phyloP scores from a whole-genome alignment of 768 basidiomycete species.

The Suillus subluteus region DNA sequence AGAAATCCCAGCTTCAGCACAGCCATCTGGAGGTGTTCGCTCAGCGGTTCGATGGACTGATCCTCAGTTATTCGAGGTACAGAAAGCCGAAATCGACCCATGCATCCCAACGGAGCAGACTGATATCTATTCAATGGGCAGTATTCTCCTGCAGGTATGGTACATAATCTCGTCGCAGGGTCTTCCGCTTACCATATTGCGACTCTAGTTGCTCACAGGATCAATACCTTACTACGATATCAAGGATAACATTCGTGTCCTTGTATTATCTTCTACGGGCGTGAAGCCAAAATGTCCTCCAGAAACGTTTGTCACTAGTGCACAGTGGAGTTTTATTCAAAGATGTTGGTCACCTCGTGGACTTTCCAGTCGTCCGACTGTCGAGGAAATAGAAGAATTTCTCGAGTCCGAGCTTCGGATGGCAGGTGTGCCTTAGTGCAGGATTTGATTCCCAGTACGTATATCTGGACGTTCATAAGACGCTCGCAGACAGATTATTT shows the following conservation, averaged over 20 bases:
- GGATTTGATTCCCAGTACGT: neutral
- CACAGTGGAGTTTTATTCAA: constrained; percentile 12
- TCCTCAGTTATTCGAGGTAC: constrained; percentile 5
- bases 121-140: constrained; percentile 14
- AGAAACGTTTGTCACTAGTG: neutral
- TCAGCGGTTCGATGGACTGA: constrained; percentile 13
- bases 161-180: neutral
- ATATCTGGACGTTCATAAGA: neutral
- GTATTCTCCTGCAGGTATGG: constrained; percentile 13
- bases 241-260: neutral
- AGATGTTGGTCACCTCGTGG: constrained; percentile 11
- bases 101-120: neutral
- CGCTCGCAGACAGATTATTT: neutral
- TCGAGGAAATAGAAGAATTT: constrained; percentile 11
- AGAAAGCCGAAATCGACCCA: neutral
- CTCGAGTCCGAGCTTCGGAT: neutral
- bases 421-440: neutral
- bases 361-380: constrained; percentile 4
- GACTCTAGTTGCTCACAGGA: constrained; percentile 11
- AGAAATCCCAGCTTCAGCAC: neutral
- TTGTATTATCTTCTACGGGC: constrained; percentile 1
- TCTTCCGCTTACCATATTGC: neutral
- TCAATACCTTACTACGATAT: constrained; percentile 12
- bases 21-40: neutral
- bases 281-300: constrained; percentile 1